phyloP scores from a whole-genome alignment of 2,329 filamentous ascomycete species.

The Fusarium sp. region DNA sequence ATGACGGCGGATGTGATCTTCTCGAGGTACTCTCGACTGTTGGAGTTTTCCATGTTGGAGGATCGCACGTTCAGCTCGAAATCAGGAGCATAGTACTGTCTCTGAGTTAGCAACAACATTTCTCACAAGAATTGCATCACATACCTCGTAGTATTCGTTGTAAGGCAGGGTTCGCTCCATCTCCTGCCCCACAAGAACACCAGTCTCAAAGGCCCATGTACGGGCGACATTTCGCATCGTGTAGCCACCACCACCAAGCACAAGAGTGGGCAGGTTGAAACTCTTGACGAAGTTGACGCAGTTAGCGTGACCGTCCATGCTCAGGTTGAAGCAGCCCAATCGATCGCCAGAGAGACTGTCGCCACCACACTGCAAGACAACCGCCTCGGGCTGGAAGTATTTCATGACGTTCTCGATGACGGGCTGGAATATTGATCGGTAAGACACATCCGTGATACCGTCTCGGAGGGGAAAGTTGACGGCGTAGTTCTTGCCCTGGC shows the following conservation, averaged over 20 bases:
- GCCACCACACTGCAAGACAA: constrained; percentile 95
- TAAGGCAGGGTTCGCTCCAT: constrained; percentile 89
- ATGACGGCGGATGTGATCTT: constrained; percentile 84
- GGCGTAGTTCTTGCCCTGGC: constrained; percentile 87
- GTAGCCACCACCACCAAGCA: constrained; percentile 95
- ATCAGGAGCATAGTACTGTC: constrained; percentile 88
- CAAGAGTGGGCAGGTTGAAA: constrained; percentile 86
- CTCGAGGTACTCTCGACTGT: constrained; percentile 83
- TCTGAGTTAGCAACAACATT: constrained; percentile 35
- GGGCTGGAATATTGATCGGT: constrained; percentile 92
- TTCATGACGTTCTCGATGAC: constrained; percentile 88
- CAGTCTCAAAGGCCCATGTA: constrained; percentile 97
- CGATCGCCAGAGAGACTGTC: constrained; percentile 95
- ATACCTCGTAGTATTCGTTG: constrained; percentile 92
- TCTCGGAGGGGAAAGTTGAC: constrained; percentile 94
- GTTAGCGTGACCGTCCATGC: constrained; percentile 94
- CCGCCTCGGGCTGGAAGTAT: constrained; percentile 89
- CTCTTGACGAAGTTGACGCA: constrained; percentile 93
- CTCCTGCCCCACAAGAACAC: constrained; percentile 84
- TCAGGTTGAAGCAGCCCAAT: constrained; percentile 96
- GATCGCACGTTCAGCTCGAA: constrained; percentile 91
- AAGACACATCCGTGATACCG: constrained; percentile 89
- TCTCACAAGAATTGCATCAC: constrained; percentile 44
- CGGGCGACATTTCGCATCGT: constrained; percentile 97
- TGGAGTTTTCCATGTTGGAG: constrained; percentile 91